Conservation (phyloP, 2,329 filamentous ascomycete genomes). For the Cercospora sp. region DNA sequence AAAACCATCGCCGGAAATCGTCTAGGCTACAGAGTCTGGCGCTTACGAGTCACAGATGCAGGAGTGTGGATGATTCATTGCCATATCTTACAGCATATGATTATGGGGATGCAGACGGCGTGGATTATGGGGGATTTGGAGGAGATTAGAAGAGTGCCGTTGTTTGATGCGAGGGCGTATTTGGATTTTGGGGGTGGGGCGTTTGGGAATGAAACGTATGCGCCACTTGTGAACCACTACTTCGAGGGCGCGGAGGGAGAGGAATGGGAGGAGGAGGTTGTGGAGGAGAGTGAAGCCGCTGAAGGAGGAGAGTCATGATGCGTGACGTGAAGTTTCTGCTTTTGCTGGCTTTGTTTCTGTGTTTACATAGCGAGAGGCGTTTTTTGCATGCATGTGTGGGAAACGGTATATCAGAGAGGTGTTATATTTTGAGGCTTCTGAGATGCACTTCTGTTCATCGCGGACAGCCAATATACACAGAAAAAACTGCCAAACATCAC, state of each 20-base stretch:
- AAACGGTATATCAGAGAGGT: no score
- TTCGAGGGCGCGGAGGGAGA: constrained; percentile 21
- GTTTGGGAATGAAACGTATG: constrained; percentile 40
- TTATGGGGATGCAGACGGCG: constrained; percentile 56
- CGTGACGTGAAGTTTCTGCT: no score
- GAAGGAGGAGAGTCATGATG: neutral
- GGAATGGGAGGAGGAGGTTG: neutral
- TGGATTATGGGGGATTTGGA: constrained; percentile 49
- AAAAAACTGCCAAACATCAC: no score
- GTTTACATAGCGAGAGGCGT: neutral
- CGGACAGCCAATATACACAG: neutral
- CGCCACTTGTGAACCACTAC: constrained; percentile 28
- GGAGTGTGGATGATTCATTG: constrained; percentile 65
- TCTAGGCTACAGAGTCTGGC: constrained; percentile 62
- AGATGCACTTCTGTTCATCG: no score
- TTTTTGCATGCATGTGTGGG: neutral
- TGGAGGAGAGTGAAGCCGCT: neutral
- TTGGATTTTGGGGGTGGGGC: constrained; percentile 48
- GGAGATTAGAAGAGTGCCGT: constrained; percentile 41
- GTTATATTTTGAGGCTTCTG: neutral
- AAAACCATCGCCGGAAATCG: constrained; percentile 44
- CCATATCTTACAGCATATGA: constrained; percentile 59
- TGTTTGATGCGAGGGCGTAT: constrained; percentile 44
- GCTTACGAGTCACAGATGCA: constrained; percentile 53
- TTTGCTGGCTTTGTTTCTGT: no score